A percentile compares a stretch with the other conserved stretches of the same genome.
Evolutionary conservation across 2,329 filamentous ascomycete genomes (phyloP).

Genomic region (Trichoderma citrinoviride): DNA sequence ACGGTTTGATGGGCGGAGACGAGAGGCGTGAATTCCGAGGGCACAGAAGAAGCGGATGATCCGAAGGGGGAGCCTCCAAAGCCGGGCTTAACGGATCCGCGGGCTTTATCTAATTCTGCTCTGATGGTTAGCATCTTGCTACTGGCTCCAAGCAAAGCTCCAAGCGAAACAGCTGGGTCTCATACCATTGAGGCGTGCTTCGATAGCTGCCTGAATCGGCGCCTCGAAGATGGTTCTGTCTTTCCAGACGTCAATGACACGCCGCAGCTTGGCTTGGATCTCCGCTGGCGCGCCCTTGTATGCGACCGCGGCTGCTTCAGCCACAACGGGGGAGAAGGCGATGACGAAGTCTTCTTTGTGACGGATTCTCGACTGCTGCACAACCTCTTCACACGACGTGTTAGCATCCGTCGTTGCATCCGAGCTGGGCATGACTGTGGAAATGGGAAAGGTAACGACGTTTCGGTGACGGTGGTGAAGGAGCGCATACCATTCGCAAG

Average conservation of each 20-base stretch:
- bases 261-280: constrained; percentile 79
- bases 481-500: constrained; percentile 77
- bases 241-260: constrained; percentile 94
- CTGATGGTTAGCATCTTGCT: constrained; percentile 23
- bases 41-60: constrained; percentile 56
- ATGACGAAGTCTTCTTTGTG: constrained; percentile 89
- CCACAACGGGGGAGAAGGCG: constrained; percentile 87
- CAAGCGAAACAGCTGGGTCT: too few relatives aligned
- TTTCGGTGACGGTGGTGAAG: neutral
- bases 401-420: neutral
- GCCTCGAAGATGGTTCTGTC: constrained; percentile 79
- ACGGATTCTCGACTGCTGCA: constrained; percentile 91
- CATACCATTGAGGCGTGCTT: constrained; percentile 74
- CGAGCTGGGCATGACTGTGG: neutral
- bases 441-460: neutral
- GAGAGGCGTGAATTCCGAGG: constrained; percentile 74
- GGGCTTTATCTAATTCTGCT: constrained; percentile 61
- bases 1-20: constrained; percentile 70
- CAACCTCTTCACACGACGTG: constrained; percentile 65
- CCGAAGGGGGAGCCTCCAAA: constrained; percentile 59
- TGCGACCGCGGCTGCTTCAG: constrained; percentile 83
- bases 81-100: constrained; percentile 50
- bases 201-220: constrained; percentile 76
- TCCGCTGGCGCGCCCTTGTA: constrained; percentile 88
- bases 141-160: neutral